Evolutionary conservation across 495 filamentous ascomycete species (phyloP), one percentile per base, ranked within the genome.

Genomic region (Cudoniella acicularis): DNA sequence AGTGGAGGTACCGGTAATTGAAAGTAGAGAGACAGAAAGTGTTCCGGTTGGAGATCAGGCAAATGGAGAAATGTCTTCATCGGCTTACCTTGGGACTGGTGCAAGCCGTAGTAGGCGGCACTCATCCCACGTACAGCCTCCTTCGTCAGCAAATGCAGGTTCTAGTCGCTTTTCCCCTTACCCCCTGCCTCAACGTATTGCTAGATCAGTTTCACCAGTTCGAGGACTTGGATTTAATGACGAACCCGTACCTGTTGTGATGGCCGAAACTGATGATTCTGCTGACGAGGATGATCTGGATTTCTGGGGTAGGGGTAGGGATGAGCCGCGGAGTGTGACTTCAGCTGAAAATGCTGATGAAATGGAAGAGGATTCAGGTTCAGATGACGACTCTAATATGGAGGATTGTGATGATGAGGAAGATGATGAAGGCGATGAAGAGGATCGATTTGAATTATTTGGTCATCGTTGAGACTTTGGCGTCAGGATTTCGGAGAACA

Each of bases 391-490:
- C 26, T 61, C 60, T 17, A 73, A 71, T 0, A 73, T 79, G 10
- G 66, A 65, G n/a, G 63, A 64, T 25, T 62, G 63, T 42, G 69
- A 67, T 23, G 73, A 72, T 0, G 69, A 70, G 0, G 69, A 70
- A 42, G 77, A 72, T 3, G 75, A 77, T 2, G 83, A 81, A 2
- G 82, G 80, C 0, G 80, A 86, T 26, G 81, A 81, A 8, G 73
- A 75, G 46, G 83, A 89, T 62, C 72, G 77, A 49, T 85, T 89
- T 63, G 82, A 85, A 53, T 76, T 91, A 52, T 81, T 88, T 65
- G 89, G 88, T n/a, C 88, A 92, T 74, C 79, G 85, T 52, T 83
- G 70, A 73, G n/a, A 48, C 47, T 54, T 49, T 50, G 22, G 18
- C 22, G 49, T 21, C 10, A 51, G 45, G 50, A 43, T 51, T 54